Evolutionary conservation across 345 rosid genomes (phyloP), one percentile per base, ranked within the genome.

Genomic region (Eucalyptus pumila): DNA sequence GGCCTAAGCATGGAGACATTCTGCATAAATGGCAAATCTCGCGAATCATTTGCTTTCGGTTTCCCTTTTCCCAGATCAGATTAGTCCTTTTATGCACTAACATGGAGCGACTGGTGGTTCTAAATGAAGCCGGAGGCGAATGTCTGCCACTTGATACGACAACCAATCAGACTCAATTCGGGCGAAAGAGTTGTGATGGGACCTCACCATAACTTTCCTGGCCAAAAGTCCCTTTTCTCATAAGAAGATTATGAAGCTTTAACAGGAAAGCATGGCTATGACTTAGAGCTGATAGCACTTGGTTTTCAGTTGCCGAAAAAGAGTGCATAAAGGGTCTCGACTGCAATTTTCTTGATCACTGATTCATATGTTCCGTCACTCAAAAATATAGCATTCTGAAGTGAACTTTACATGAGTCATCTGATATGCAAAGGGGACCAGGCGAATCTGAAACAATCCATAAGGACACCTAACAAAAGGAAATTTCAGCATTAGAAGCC

Each of bases 401-500:
- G 27, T 4, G 27, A 76, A 76, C 5, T 40, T 76, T 76, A 6
- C 47, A 40, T 11, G 83, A 37, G 47, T 76, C 85, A 40, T 76
- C 47, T 76, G 85, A 11, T 76, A 21, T 40, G 24, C 47, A 76
- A 40, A 76, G 15, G 47, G 27, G 47, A 76, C 27, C 85, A 6
- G 23, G 85, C 15, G 47, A 40, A 40, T 44, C 47, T 11, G 85
- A 76, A 40, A 76, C 14, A 37, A 6, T 40, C 80, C 87, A 9
- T 52, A 90, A 40, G 47, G 47, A 76, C 47, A 76, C 47, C 88
- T 87, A 92, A 48, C 90, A 93, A 90, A 95, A 94, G 42, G 93
- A 89, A 90, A 97, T 89, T 89, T 93, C 94, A 30, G 99, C 99
- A 32, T 92, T 95, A 32, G 99, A 97, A 89, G 99, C 95, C 54